Conservation (phyloP, 257 asterid species). For the Plantago ovata region DNA sequence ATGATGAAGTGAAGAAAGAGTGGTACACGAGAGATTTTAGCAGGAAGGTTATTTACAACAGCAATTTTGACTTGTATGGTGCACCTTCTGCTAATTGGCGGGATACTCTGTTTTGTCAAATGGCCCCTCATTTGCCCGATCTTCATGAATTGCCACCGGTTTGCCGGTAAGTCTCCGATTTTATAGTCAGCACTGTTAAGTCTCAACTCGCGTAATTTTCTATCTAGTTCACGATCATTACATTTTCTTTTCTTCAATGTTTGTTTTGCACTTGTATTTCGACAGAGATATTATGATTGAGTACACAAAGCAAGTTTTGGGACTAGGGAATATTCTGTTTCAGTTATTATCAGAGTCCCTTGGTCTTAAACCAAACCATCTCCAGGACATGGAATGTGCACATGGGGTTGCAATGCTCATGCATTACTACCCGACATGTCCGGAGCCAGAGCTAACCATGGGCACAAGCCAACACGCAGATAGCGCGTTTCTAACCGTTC, state of each 20-base stretch:
- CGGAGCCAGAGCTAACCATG: constrained; percentile 31
- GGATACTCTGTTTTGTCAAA: constrained; percentile 32
- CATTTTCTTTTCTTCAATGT: too few species aligned
- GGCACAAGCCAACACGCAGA: constrained; percentile 46
- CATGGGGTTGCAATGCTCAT: constrained; percentile 27
- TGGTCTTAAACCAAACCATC: constrained; percentile 25
- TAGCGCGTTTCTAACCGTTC: constrained; percentile 38
- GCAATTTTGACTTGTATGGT: constrained; percentile 32
- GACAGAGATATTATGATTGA: constrained; percentile 32
- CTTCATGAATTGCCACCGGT: constrained; percentile 34
- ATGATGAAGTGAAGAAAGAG: constrained; percentile 21
- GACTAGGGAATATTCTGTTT: constrained; percentile 24
- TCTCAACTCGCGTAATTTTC: neutral
- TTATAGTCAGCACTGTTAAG: neutral
- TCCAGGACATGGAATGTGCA: constrained; percentile 28
- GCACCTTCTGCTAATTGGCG: constrained; percentile 41
- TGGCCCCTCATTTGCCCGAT: constrained; percentile 33
- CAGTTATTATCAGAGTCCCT: constrained; percentile 30
- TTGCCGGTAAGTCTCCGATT: constrained; percentile 32
- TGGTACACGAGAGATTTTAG: constrained; percentile 27
- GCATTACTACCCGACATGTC: constrained; percentile 38
- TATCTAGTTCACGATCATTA: too few species aligned
- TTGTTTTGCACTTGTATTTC: neutral
- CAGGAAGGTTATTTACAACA: constrained; percentile 23
- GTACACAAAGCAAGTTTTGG: constrained; percentile 28